A percentile compares a stretch with the other conserved stretches of the same genome.
phyloP scores from a whole-genome alignment of 768 basidiomycete genomes.

The Rhodosporidiobolus odoratus region DNA sequence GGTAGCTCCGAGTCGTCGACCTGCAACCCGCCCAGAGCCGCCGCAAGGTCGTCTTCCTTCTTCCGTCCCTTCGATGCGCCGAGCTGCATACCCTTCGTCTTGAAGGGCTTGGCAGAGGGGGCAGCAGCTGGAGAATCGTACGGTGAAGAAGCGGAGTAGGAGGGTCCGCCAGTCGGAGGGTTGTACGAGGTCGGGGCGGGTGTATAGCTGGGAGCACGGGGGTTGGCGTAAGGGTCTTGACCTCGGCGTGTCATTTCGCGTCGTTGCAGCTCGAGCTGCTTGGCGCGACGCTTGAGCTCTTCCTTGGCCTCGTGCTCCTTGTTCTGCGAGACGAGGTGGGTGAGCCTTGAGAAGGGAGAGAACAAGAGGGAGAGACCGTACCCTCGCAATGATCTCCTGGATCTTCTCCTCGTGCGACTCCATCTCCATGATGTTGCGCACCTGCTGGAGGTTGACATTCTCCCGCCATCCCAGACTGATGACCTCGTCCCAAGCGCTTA shows the following conservation, averaged over 20 bases:
- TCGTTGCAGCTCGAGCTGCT: constrained; percentile 95
- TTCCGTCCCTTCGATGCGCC: constrained; percentile 78
- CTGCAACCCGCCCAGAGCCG: constrained; percentile 73
- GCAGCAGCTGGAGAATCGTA: constrained; percentile 17
- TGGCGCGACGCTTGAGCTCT: constrained; percentile 93
- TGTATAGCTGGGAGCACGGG: constrained; percentile 20
- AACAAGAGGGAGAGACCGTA: constrained; percentile 48
- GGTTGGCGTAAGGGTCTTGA: constrained; percentile 43
- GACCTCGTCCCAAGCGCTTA: constrained; percentile 94
- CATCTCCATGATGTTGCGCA: constrained; percentile 52
- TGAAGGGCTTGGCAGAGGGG: constrained; percentile 57
- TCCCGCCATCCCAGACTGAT: constrained; percentile 69
- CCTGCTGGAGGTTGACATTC: constrained; percentile 51
- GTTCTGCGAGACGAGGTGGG: constrained; percentile 56
- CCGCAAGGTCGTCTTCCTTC: constrained; percentile 56
- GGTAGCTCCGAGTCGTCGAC: constrained; percentile 38
- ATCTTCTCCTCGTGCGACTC: constrained; percentile 61
- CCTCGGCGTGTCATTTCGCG: constrained; percentile 80
- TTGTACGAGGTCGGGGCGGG: constrained; percentile 23
- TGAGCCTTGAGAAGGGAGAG: no score
- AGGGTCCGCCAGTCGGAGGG: constrained; percentile 26
- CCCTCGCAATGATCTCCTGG: constrained; percentile 93
- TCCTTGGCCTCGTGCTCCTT: constrained; percentile 99
- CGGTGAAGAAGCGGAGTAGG: constrained; percentile 6
- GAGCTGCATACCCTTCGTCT: constrained; percentile 91